Evolutionary conservation across 2,329 filamentous ascomycete species (phyloP), one percentile per base, ranked within the genome.

Genomic region (Microdochium bolleyi): DNA sequence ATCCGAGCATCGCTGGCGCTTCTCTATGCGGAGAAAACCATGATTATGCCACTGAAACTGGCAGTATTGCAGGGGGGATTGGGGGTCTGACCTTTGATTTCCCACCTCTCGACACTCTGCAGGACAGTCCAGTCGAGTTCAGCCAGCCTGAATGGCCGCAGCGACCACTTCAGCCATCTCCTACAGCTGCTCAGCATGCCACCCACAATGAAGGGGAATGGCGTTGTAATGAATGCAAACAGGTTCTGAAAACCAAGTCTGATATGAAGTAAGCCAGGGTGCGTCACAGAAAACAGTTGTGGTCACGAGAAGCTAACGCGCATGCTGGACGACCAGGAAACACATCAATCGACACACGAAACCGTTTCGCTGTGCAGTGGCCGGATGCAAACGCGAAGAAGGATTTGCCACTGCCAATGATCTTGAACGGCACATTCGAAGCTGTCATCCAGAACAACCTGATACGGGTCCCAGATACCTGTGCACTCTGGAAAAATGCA

Each of bases 401-500:
- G 89, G 89, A 0, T 96, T 95, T 61, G 84, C 85, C 19, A 95
- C 89, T 0, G 68, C 73, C 19, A 95, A 95, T 64, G 92, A 96
- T 61, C 80, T 92, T 13, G 80, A 86, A n/a, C 78, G 92, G 51
- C 92, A 96, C 65, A 83, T 79, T 60, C 83, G 82, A 62, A 87
- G 84, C 55, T 83, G 88, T 5, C 91, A 96, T 64, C 69, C 68
- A 2, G 61, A 72, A 60, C 38, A 71, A 68, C 54, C 72, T 1
- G 75, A 75, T 9, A 71, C 70, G 0, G 73, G 71, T 48, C 77
- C 77, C 55, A 73, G 73, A 38, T 89, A 78, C 57, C 77, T 75
- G 53, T 94, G 88, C 63, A 75, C 74, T 50, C 70, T 79, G 5
- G 68, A 68, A 7, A 61, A 70, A 16, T 90, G 87, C 61, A 73